A percentile compares a stretch with the other conserved stretches of the same genome.
Evolutionary conservation across 192 early-diverging fungal genomes (phyloP).

Genomic region (Geranomyces variabilis): DNA sequence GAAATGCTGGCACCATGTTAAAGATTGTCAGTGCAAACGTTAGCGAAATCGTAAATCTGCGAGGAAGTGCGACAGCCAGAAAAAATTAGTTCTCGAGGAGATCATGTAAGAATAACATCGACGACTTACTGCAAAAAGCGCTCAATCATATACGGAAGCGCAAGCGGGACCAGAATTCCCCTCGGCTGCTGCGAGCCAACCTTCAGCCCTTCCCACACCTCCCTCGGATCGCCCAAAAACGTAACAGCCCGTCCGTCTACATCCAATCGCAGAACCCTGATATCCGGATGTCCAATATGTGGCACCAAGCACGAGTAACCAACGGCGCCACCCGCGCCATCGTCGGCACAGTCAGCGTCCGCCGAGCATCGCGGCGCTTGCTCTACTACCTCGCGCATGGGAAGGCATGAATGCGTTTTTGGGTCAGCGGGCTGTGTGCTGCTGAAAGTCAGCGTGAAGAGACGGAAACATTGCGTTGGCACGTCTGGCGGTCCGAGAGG

Average conservation of each 20-base stretch:
- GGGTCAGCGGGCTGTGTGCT: neutral
- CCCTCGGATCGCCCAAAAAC: constrained; percentile 69
- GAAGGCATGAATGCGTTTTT: constrained; percentile 14
- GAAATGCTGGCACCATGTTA: constrained; percentile 73
- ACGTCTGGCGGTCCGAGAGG: constrained; percentile 61
- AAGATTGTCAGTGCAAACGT: constrained; percentile 68
- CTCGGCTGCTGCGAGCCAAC: constrained; percentile 62
- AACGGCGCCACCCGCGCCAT: constrained; percentile 11
- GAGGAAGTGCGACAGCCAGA: neutral
- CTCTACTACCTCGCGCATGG: constrained; percentile 15
- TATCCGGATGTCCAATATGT: constrained; percentile 51
- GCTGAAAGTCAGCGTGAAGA: constrained; percentile 7
- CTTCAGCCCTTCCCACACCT: constrained; percentile 73
- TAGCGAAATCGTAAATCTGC: constrained; percentile 69
- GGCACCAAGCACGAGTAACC: constrained; percentile 51
- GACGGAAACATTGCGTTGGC: constrained; percentile 54
- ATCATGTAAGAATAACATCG: neutral
- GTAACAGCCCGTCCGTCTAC: constrained; percentile 40
- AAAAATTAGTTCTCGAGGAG: neutral
- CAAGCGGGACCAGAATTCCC: constrained; percentile 58
- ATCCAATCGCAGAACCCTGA: constrained; percentile 50
- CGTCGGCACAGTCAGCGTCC: constrained; percentile 34
- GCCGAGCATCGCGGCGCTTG: constrained; percentile 39
- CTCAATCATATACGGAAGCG: constrained; percentile 62
- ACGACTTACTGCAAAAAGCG: constrained; percentile 52